Percentiles rank a stretch among this genome's conserved stretches.
These are phyloP conservation scores for Mikania micrantha DNA, from an alignment of 129 eudicot genomes.

Conservation along the genomic window DNA sequence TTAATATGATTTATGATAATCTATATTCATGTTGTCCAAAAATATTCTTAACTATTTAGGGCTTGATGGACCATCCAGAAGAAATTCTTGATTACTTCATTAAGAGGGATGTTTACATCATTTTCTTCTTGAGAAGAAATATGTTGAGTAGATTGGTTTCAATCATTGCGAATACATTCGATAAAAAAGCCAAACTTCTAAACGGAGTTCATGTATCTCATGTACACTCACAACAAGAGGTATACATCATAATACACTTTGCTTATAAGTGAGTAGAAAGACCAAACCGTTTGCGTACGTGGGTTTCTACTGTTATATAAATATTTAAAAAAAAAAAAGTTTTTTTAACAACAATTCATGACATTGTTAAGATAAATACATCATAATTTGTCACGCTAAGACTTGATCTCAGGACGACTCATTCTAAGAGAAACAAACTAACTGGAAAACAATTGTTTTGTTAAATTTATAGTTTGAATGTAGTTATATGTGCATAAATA, in stretches of 20 bases:
- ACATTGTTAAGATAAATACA: too few relatives aligned
- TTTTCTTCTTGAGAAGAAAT: conserved; percentile 77
- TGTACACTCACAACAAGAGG: conserved; percentile 82
- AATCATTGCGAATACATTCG: conserved; percentile 75
- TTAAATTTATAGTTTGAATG: too few relatives aligned
- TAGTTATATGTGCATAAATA: not conserved
- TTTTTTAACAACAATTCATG: too few relatives aligned
- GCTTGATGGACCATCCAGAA: conserved; percentile 57
- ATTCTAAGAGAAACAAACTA: too few relatives aligned
- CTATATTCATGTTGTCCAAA: not conserved
- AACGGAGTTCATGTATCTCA: conserved; percentile 89
- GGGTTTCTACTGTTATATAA: too few relatives aligned
- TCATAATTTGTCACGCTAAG: too few relatives aligned
- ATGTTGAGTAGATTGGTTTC: conserved; percentile 84
- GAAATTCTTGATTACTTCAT: conserved; percentile 61
- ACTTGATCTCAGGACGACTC: too few relatives aligned
- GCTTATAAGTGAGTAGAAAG: too few relatives aligned
- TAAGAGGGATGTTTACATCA: conserved; percentile 50
- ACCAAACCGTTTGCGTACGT: too few relatives aligned
- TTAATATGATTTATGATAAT: not conserved
- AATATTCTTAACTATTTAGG: conserved; percentile 38
- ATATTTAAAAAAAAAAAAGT: too few relatives aligned
- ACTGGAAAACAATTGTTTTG: too few relatives aligned
- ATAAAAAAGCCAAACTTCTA: conserved; percentile 60
- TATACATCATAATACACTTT: not conserved